phyloP scores from a whole-genome alignment of 805 yeast genomes.

The Barnettozyma sucrosica region DNA sequence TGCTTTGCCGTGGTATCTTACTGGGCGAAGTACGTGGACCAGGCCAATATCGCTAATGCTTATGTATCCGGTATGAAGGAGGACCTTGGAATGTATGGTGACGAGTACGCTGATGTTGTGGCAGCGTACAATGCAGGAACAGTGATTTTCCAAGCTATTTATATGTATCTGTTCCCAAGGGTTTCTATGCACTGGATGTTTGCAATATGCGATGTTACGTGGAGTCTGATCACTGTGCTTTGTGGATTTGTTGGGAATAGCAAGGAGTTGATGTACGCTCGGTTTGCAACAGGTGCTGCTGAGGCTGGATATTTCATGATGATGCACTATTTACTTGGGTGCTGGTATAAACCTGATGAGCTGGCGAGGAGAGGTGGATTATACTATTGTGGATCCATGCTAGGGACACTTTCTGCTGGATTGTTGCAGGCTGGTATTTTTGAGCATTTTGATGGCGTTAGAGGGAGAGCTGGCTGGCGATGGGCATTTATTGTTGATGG shows the following conservation, averaged over 20 bases:
- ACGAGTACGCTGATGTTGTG: constrained; percentile 56
- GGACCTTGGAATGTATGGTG: constrained; percentile 40
- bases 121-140: constrained; percentile 55
- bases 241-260: constrained; percentile 1
- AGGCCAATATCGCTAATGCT: constrained; percentile 37
- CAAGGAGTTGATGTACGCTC: neutral
- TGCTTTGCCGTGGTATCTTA: constrained; percentile 53
- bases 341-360: constrained; percentile 53
- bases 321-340: constrained; percentile 51
- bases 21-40: constrained; percentile 50
- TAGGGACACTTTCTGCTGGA: constrained; percentile 50
- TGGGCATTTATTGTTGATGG: constrained; percentile 65
- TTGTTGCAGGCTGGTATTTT: constrained; percentile 43
- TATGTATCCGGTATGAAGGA: constrained; percentile 45
- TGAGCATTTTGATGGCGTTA: constrained; percentile 34
- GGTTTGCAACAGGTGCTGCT: constrained; percentile 13
- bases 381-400: constrained; percentile 47
- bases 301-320: constrained; percentile 15
- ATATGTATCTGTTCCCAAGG: constrained; percentile 48
- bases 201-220: constrained; percentile 12
- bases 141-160: constrained; percentile 57
- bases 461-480: constrained; percentile 53
- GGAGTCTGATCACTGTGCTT: constrained; percentile 8
- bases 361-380: constrained; percentile 54
- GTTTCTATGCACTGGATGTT: constrained; percentile 41